Evolutionary conservation across 2,329 filamentous ascomycete genomes (phyloP), one percentile per base, ranked within the genome.

Genomic region (Claviceps sp.): DNA sequence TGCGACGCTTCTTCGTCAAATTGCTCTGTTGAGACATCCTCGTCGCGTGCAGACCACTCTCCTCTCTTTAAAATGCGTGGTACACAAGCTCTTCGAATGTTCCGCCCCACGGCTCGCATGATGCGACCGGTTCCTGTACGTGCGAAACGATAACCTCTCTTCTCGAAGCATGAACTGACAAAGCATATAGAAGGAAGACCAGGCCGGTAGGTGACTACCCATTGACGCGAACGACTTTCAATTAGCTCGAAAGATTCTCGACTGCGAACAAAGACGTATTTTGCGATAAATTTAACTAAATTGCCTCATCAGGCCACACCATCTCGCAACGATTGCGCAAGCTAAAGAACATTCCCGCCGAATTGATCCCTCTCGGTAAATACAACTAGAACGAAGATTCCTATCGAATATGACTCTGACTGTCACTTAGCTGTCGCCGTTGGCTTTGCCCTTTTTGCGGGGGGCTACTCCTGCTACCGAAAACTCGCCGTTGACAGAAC

Each of bases 321-420:
- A 82, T 97, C 72, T 95, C 91, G 60, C 93, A 97, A 77, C 88
- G 91, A 69, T 78, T 98, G 64, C 87, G 90, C 69, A 85, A 82
- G 68, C 78, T 96, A 66, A 90, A 86, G 79, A 83, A 84, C 73
- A 85, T 97, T 66, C 93, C 93, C 61, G 82, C 89, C 61, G 93
- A 98, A 79, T 79, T 98, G 79, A 82, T 90, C 62, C 93, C 93
- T 65, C 85, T 98, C 63, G 90, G 90, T 95, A 84, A 70, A 47
- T 48, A 53, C 2, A 38, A 37, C 45, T 46, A 24, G 40, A 36
- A 47, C 34, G 26, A 41, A 34, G 40, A 50, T 9, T 24, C 2
- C 4, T 38, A 26, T 45, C 24, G 14, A 26, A 49, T 30, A 30
- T 22, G 45, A 18, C 13, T 45, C 55, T 56, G 24, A 52, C 20